A percentile compares a stretch with the other conserved stretches of the same genome.
phyloP scores from a whole-genome alignment of 2,329 filamentous ascomycete species.

The Fusarium succisae region DNA sequence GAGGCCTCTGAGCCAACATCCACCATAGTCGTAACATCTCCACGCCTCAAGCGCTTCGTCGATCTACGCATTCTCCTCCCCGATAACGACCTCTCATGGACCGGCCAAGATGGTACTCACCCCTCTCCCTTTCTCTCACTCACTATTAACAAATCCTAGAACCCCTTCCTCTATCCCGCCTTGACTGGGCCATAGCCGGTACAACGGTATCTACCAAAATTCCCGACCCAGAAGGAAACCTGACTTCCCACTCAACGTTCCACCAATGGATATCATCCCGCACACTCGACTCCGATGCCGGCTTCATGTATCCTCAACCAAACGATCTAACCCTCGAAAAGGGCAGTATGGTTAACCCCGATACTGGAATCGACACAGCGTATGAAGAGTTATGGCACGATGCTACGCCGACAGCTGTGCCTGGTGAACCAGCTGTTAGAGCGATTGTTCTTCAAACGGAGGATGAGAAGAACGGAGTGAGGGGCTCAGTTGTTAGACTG shows the following conservation, averaged over 20 bases:
- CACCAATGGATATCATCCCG: constrained; percentile 69
- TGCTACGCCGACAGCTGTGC: constrained; percentile 45
- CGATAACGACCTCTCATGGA: constrained; percentile 26
- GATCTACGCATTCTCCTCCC: constrained; percentile 65
- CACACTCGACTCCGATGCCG: constrained; percentile 60
- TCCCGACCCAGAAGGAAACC: constrained; percentile 39
- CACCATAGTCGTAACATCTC: constrained; percentile 72
- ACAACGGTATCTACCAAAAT: constrained; percentile 52
- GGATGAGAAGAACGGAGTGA: constrained; percentile 33
- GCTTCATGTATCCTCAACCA: constrained; percentile 60
- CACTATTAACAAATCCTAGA: constrained; percentile 14
- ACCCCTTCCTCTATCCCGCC: constrained; percentile 42
- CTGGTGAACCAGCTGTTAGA: background rate
- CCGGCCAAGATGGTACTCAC: constrained; percentile 29
- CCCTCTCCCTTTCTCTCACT: accelerated
- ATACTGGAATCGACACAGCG: constrained; percentile 56
- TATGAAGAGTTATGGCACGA: constrained; percentile 77
- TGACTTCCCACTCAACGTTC: constrained; percentile 57
- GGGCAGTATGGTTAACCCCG: constrained; percentile 68
- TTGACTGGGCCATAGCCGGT: constrained; percentile 75
- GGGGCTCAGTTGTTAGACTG: constrained; percentile 63
- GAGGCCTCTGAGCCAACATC: constrained; percentile 67
- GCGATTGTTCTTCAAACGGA: constrained; percentile 18
- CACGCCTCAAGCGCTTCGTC: constrained; percentile 62
- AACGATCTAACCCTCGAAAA: constrained; percentile 61